Percentiles rank a stretch among this genome's conserved stretches.
Conservation (phyloP, 2,329 filamentous ascomycete genomes). For the Clathrospora elynae region DNA sequence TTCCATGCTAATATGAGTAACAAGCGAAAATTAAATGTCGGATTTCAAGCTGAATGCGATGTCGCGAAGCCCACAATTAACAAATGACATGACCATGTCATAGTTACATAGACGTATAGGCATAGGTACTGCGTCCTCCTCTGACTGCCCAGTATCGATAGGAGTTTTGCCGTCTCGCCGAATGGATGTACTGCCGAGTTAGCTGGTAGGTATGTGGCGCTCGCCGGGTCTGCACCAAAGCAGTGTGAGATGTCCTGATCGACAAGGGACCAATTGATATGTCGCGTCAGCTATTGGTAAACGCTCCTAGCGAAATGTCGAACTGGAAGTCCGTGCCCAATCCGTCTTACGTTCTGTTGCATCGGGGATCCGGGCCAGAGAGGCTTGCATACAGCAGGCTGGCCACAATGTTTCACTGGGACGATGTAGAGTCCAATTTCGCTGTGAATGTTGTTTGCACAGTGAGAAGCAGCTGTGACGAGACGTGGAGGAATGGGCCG, state of each 20-base stretch:
- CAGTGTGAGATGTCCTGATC: slow-evolving; percentile 26
- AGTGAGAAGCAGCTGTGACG: slow-evolving; percentile 30
- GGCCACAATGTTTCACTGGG: slow-evolving; percentile 17
- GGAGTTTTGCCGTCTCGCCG: slow-evolving; percentile 21
- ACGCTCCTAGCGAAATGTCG: slow-evolving; percentile 17
- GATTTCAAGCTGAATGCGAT: slow-evolving; percentile 19
- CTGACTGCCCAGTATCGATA: too few relatives aligned
- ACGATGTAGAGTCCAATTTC: slow-evolving; percentile 11
- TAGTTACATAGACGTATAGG: background rate
- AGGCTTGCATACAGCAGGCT: slow-evolving; percentile 27
- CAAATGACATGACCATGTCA: slow-evolving; percentile 10
- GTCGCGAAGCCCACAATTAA: slow-evolving; percentile 14
- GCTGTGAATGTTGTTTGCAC: slow-evolving; percentile 14
- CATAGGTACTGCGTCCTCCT: background rate
- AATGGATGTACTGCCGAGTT: slow-evolving; percentile 17
- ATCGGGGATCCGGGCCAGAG: slow-evolving; percentile 38
- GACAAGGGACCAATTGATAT: slow-evolving; percentile 31
- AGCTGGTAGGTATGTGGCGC: slow-evolving; percentile 21
- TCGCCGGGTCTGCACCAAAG: slow-evolving; percentile 26
- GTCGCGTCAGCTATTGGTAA: slow-evolving; percentile 16
- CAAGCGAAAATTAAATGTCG: slow-evolving; percentile 17
- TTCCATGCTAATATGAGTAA: slow-evolving; percentile 24
- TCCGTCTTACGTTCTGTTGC: slow-evolving; percentile 26
- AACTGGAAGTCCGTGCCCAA: slow-evolving; percentile 25
- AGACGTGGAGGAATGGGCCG: slow-evolving; percentile 30